phyloP scores from a whole-genome alignment of 768 basidiomycete species.

The Candolleomyces aberdarensis region DNA sequence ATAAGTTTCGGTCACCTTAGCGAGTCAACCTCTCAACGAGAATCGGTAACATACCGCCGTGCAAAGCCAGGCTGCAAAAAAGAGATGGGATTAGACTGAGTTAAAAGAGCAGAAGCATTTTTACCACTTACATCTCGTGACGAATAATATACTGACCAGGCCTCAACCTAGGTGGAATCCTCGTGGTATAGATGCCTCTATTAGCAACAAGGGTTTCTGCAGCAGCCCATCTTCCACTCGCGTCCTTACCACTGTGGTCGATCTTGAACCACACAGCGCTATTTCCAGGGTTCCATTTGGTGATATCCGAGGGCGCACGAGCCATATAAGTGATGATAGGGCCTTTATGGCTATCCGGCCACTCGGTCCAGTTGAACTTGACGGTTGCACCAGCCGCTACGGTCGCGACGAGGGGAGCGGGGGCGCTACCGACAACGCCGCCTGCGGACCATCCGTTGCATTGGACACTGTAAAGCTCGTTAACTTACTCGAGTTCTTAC shows the following conservation, averaged over 20 bases:
- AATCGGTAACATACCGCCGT: conserved; percentile 21
- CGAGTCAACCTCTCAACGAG: neutral
- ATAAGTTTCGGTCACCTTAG: neutral
- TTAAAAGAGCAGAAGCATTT: neutral
- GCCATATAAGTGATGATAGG: conserved; percentile 48
- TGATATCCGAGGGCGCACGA: conserved; percentile 41
- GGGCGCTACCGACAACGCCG: conserved; percentile 28
- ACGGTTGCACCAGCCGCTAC: conserved; percentile 36
- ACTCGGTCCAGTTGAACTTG: conserved; percentile 33
- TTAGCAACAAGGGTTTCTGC: conserved; percentile 33
- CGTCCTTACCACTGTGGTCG: conserved; percentile 37
- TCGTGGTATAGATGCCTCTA: conserved; percentile 40
- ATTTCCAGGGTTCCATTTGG: conserved; percentile 35
- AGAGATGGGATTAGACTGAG: neutral
- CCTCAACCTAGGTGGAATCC: conserved; percentile 39
- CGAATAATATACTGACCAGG: conserved; percentile 47
- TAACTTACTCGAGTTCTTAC: too few relatives aligned
- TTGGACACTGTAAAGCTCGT: conserved; percentile 30
- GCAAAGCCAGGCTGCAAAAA: conserved; percentile 31
- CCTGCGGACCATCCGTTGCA: conserved; percentile 28
- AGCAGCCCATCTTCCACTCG: conserved; percentile 43
- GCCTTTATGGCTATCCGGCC: conserved; percentile 21
- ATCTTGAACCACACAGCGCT: conserved; percentile 52
- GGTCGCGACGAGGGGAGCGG: conserved; percentile 31
- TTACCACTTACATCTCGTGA: conserved; percentile 36